Conservation (phyloP, 1,284 basidiomycete genomes). For the Schizophyllum amplum region DNA sequence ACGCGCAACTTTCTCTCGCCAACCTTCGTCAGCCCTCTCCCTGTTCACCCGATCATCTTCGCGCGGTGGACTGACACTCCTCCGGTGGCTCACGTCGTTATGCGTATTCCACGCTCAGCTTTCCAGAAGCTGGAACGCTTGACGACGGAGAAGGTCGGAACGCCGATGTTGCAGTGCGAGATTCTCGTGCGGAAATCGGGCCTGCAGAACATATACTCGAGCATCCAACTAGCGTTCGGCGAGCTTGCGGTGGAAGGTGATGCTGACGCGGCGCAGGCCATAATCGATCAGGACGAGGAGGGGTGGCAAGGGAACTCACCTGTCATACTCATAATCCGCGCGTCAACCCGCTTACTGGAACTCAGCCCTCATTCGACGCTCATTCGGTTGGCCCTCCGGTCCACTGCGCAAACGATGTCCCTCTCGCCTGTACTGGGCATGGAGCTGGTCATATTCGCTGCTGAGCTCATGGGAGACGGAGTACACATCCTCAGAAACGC, state of each 20-base stretch:
- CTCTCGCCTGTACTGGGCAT: conserved; percentile 19
- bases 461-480: conserved; percentile 21
- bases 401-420: conserved; percentile 12
- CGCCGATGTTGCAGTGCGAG: conserved; percentile 24
- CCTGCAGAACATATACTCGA: conserved; percentile 21
- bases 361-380: conserved; percentile 17
- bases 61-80: conserved; percentile 23
- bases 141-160: conserved; percentile 14
- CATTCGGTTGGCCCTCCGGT: conserved; percentile 22
- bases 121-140: conserved; percentile 16
- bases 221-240: conserved; percentile 25
- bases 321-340: conserved; percentile 25
- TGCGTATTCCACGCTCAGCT: conserved; percentile 26
- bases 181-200: conserved; percentile 11
- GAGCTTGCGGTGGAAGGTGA: conserved; percentile 18
- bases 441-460: conserved; percentile 20
- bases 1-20: conserved; percentile 11
- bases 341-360: conserved; percentile 21
- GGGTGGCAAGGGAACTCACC: conserved; percentile 23
- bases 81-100: conserved; percentile 20
- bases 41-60: conserved; percentile 17
- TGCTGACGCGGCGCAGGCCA: conserved; percentile 13
- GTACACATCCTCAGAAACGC: conserved; percentile 20
- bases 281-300: conserved; percentile 25
- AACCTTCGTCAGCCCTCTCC: background rate